phyloP scores from a whole-genome alignment of 2,329 filamentous ascomycete species.

The Cytospora piceicola region DNA sequence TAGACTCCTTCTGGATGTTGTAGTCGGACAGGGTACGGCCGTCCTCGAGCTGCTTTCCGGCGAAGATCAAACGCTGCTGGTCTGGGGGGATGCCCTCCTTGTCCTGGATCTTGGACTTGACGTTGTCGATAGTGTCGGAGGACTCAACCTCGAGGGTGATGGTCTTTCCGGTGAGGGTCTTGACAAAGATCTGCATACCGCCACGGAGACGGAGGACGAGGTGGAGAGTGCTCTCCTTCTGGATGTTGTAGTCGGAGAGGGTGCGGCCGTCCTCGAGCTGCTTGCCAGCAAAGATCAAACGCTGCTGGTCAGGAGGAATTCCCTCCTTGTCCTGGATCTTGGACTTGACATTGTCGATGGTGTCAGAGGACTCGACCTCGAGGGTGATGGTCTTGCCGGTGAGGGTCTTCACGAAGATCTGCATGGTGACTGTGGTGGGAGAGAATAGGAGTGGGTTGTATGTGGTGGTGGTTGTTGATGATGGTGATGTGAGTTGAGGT shows the following conservation, averaged over 20 bases:
- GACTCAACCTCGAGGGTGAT: conserved; percentile 92
- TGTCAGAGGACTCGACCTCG: conserved; percentile 86
- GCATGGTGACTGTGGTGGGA: conserved; percentile 46
- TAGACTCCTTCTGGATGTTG: conserved; percentile 95
- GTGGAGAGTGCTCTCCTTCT: conserved; percentile 88
- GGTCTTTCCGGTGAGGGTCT: conserved; percentile 89
- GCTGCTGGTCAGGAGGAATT: conserved; percentile 94
- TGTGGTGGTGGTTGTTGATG: conserved; percentile 59
- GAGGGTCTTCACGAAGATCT: conserved; percentile 80
- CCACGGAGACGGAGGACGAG: conserved; percentile 85
- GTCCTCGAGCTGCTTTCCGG: conserved; percentile 91
- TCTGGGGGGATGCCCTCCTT: conserved; percentile 94
- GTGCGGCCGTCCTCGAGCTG: conserved; percentile 95
- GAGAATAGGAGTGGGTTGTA: conserved; percentile 66
- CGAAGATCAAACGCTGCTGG: conserved; percentile 92
- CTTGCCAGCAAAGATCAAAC: conserved; percentile 94
- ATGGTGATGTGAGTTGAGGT: conserved; percentile 2
- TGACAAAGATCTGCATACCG: conserved; percentile 89
- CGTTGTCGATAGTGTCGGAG: conserved; percentile 90
- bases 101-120: conserved; percentile 91
- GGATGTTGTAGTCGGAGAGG: conserved; percentile 91
- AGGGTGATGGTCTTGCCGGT: conserved; percentile 95
- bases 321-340: conserved; percentile 99
- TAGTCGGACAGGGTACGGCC: conserved; percentile 90
- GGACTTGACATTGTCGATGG: conserved; percentile 94